Evolutionary conservation across 73 alveolate species (phyloP), one percentile per base, ranked within the genome.

Genomic region (Blepharisma stoltei): DNA sequence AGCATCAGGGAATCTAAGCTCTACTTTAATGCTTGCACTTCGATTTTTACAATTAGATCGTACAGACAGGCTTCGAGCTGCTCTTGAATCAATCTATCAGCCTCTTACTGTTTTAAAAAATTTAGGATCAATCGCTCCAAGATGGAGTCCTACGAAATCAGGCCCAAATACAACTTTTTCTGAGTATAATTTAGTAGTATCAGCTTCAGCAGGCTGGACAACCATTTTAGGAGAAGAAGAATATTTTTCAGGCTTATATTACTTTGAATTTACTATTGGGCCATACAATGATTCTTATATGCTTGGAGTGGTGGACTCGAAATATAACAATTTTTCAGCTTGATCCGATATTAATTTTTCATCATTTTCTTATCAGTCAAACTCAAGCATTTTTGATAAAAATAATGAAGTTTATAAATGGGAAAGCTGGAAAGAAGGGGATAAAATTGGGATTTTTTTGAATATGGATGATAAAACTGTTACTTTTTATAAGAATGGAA

Each of bases 401-500:
- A 9, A n/a, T 18, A 25, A 60, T 5, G 73, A 60, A 60, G 5
- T n/a, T 1, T 60, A 14, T 60, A 60, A 60, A 60, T 8, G 37
- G 46, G 45, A 14, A 9, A 11, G 18, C 45, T 60, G 73, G 73
- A 38, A n/a, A 37, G 65, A 23, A 46, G 60, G 38, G 11, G 79
- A 69, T 5, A 69, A 25, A 5, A 69, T 69, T 14, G 79, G 79
- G 60, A 14, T 69, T 4, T 46, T 69, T n/a, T n/a, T 69, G 41
- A 53, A 69, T 43, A 37, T 43, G 60, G 60, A 43, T 46, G 25
- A n/a, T 11, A 69, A 69, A 46, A 44, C 32, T 14, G 69, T 69
- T 18, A 38, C 20, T 44, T 69, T 69, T n/a, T 69, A 37, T 69
- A 69, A 18, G 27, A 69, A 69, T 5, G 79, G 79, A 43, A 53